Evolutionary conservation across 768 basidiomycete species (phyloP).

Genomic region (Favolaschia claudopus): DNA sequence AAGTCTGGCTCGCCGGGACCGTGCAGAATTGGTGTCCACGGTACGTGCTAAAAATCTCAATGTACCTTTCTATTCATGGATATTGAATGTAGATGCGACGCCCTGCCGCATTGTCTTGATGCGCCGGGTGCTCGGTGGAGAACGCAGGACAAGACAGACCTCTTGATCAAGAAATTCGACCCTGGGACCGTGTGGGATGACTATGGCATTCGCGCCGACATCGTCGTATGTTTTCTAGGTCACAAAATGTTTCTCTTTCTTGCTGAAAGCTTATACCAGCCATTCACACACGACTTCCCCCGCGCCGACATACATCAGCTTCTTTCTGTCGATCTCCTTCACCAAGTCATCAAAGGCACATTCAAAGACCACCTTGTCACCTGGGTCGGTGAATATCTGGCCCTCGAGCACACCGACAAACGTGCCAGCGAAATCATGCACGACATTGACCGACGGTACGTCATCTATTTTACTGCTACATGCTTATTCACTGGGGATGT

Average conservation of each 20-base stretch:
- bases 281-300: slow-evolving; percentile 31
- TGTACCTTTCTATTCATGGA: background rate
- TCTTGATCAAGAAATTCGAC: slow-evolving; percentile 6
- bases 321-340: slow-evolving; percentile 5
- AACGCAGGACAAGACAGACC: slow-evolving; percentile 1
- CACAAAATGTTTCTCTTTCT: background rate
- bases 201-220: slow-evolving; percentile 25
- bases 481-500: background rate
- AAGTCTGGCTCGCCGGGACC: slow-evolving; percentile 2
- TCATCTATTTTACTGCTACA: no score
- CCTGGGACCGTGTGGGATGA: slow-evolving; percentile 21
- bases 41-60: background rate
- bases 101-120: slow-evolving; percentile 11
- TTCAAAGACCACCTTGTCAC: slow-evolving; percentile 33
- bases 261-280: slow-evolving; percentile 12
- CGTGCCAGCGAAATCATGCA: slow-evolving; percentile 26
- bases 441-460: slow-evolving; percentile 35
- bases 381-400: slow-evolving; percentile 35
- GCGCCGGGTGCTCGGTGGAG: background rate
- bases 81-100: slow-evolving; percentile 4
- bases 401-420: slow-evolving; percentile 2
- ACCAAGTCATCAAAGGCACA: slow-evolving; percentile 32
- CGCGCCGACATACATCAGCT: slow-evolving; percentile 16
- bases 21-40: slow-evolving; percentile 7
- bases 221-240: slow-evolving; percentile 26